Base-by-base conservation (phyloP, 2,329 filamentous ascomycete species). In the Arthrobotrys sphaeroides region DNA sequence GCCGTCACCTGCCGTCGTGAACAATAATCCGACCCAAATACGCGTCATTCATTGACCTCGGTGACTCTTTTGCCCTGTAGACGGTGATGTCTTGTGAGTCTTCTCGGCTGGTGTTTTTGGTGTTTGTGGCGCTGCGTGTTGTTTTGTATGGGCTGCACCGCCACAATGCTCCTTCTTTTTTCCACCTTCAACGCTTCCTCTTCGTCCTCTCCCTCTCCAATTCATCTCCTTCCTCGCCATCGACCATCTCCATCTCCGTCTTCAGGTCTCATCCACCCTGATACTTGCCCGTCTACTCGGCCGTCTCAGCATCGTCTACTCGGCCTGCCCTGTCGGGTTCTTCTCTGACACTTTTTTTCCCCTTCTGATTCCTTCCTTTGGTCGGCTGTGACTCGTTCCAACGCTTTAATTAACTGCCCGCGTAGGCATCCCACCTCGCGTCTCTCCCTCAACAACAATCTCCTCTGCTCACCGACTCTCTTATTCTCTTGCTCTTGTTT, bases 391-490 rank as follows among this genome's bases (percentile, higher is more conserved):
- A 47, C 47, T 53, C 16, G 20, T 45, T 47, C 31, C 38, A 26
- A 53, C 36, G 9, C 47, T 16, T n/a, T n/a, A n/a, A n/a, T n/a
- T n/a, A n/a, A n/a, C 18, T 16, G 55, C 31, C 72, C 72, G 72
- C 72, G 72, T 75, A 57, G 9, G 47, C 64, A 75, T 68, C 64
- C 72, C 72, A 75, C 72, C 51, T 55, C 64, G 72, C 72, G 72
- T 69, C 40, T 22, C 61, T 42, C 40, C 18, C 62, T 55, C 55
- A 53, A 51, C 42, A 42, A 60, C 55, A 42, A 28, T 20, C 6
- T 12, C 22, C 16, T 43, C 31, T 26, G 22, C 12, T n/a, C n/a
- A n/a, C n/a, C n/a, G n/a, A n/a, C n/a, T n/a, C n/a, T n/a, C n/a
- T n/a, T n/a, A n/a, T n/a, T n/a, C n/a, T 53, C 42, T 16, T 10